Evolutionary conservation across 2,329 filamentous ascomycete species (phyloP).

Genomic region (Sclerotinia borealis): DNA sequence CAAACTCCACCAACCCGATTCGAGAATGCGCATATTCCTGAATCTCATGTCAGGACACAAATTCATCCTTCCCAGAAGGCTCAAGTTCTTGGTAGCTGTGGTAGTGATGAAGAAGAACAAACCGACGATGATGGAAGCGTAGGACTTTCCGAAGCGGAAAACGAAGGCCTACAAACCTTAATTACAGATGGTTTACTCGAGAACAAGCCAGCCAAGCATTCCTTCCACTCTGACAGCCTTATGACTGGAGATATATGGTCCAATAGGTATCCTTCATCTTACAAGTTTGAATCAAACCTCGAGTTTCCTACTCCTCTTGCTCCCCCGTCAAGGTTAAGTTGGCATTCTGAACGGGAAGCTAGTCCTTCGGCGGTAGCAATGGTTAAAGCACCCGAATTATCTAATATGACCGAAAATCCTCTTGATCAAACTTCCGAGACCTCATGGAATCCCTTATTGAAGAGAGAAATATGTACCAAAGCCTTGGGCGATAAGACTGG

Average conservation of each 20-base stretch:
- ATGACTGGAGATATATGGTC: background rate
- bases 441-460: background rate
- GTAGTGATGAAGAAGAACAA: background rate
- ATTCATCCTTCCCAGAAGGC: background rate
- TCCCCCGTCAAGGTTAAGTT: background rate
- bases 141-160: conserved; percentile 24
- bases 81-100: background rate
- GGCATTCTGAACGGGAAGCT: conserved; percentile 22
- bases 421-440: background rate
- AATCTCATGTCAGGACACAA: conserved; percentile 7
- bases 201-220: background rate
- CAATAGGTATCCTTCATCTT: background rate
- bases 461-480: conserved; percentile 11
- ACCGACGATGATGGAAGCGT: conserved; percentile 20
- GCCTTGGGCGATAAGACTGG: conserved; percentile 27
- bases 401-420: background rate
- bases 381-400: conserved; percentile 26
- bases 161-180: conserved; percentile 22
- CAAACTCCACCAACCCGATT: background rate
- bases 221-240: too few species aligned
- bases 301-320: background rate
- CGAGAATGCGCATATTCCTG: background rate
- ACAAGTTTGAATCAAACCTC: background rate
- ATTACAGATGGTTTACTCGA: conserved; percentile 17
- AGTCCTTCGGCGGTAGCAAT: conserved; percentile 37